phyloP scores from a whole-genome alignment of 129 eudicot genomes.

The Artemisia tridentata region DNA sequence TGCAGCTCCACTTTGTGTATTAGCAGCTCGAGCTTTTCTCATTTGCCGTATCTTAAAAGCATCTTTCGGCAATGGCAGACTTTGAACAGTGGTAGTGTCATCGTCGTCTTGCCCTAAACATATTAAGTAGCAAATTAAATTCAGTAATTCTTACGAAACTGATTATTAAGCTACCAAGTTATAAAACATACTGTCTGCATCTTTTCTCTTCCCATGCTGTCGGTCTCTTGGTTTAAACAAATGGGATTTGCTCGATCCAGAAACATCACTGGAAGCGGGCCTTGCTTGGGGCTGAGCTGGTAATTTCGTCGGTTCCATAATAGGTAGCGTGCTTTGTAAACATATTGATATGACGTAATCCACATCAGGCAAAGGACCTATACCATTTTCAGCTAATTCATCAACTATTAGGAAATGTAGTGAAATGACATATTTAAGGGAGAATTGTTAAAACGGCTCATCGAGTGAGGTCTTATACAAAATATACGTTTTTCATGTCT shows the following conservation, averaged over 20 bases:
- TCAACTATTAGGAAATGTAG: conserved; percentile 17
- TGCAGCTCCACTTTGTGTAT: conserved; percentile 52
- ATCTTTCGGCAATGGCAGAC: conserved; percentile 86
- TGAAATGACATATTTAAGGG: no score
- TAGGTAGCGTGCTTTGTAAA: conserved; percentile 70
- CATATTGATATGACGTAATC: conserved; percentile 84
- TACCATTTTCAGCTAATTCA: conserved; percentile 20
- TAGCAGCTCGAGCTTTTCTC: conserved; percentile 59
- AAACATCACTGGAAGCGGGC: conserved; percentile 65
- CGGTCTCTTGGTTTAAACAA: conserved; percentile 60
- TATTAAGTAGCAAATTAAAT: not conserved
- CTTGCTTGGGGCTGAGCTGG: conserved; percentile 38
- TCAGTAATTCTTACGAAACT: not conserved
- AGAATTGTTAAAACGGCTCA: no score
- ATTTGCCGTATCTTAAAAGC: conserved; percentile 78
- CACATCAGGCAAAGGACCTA: conserved; percentile 92
- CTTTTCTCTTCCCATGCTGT: conserved; percentile 70
- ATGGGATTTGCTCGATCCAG: conserved; percentile 62
- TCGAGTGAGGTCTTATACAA: no score
- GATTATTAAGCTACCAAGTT: no score
- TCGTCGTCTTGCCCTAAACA: conserved; percentile 87
- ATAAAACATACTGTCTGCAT: conserved; percentile 58
- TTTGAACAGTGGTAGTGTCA: conserved; percentile 64
- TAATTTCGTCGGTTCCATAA: conserved; percentile 40
- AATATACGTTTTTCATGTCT: no score